Conservation (phyloP, 1,284 basidiomycete species). For the Leucoagaricus sp. region DNA sequence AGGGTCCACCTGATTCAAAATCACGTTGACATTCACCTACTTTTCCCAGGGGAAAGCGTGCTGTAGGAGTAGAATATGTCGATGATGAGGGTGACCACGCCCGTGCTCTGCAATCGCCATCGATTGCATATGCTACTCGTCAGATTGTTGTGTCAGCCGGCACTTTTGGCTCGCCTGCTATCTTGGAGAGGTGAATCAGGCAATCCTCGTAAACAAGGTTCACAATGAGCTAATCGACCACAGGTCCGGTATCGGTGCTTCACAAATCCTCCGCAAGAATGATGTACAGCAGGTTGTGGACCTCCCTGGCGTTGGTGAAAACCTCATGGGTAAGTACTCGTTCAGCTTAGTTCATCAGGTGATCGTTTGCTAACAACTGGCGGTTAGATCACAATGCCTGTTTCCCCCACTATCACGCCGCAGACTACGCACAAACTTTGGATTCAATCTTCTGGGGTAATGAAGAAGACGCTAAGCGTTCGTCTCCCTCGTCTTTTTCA, state of each 20-base stretch:
- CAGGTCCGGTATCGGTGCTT: slow-evolving; percentile 48
- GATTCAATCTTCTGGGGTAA: slow-evolving; percentile 43
- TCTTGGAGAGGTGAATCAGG: slow-evolving; percentile 45
- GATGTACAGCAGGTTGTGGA: slow-evolving; percentile 47
- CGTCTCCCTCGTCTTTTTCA: not conserved
- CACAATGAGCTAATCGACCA: slow-evolving; percentile 13
- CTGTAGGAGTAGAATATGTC: slow-evolving; percentile 58
- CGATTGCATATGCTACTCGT: slow-evolving; percentile 38
- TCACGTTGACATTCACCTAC: not conserved
- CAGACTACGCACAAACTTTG: slow-evolving; percentile 43
- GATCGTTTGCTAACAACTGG: not conserved
- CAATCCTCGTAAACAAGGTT: not conserved
- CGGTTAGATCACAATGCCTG: slow-evolving; percentile 45
- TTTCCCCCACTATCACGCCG: slow-evolving; percentile 37
- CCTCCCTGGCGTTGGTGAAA: slow-evolving; percentile 58
- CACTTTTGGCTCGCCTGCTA: slow-evolving; percentile 54
- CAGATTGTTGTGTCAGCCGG: slow-evolving; percentile 53
- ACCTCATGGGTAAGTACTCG: slow-evolving; percentile 53
- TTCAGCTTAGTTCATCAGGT: not conserved
- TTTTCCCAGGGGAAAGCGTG: slow-evolving; percentile 43
- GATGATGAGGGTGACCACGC: slow-evolving; percentile 34
- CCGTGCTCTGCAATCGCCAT: slow-evolving; percentile 18
- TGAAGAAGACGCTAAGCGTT: slow-evolving; percentile 26
- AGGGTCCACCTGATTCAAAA: not conserved
- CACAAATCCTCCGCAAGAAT: slow-evolving; percentile 39